Evolutionary conservation across 2,329 filamentous ascomycete genomes (phyloP).

Genomic region (Monilinia polystroma): DNA sequence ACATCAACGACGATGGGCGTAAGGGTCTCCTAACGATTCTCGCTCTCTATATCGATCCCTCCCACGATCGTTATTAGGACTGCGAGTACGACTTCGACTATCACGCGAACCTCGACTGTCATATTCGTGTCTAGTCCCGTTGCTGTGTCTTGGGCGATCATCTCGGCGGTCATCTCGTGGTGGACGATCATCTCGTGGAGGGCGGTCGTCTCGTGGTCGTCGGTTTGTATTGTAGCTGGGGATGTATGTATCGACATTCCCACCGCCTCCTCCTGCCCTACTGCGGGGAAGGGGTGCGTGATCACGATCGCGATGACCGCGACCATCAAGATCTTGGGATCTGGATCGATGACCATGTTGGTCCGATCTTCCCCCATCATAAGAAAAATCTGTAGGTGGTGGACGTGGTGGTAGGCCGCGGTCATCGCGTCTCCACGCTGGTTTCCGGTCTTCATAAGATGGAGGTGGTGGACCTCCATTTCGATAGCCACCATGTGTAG

Average conservation of each 20-base stretch:
- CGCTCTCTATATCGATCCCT: slow-evolving; percentile 47
- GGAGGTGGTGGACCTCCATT: slow-evolving; percentile 35
- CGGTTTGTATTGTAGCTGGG: slow-evolving; percentile 47
- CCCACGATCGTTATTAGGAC: slow-evolving; percentile 43
- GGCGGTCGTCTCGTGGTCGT: slow-evolving; percentile 33
- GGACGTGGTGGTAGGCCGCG: slow-evolving; percentile 38
- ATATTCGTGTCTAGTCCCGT: slow-evolving; percentile 44
- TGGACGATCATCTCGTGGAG: slow-evolving; percentile 44
- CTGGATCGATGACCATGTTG: slow-evolving; percentile 46
- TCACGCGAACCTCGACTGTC: slow-evolving; percentile 43
- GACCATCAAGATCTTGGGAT: slow-evolving; percentile 40
- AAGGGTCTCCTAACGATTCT: slow-evolving; percentile 33
- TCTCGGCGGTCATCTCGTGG: slow-evolving; percentile 41
- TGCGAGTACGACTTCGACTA: slow-evolving; percentile 47
- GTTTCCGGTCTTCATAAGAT: slow-evolving; percentile 38
- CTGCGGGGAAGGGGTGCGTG: slow-evolving; percentile 29
- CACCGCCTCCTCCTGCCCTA: slow-evolving; percentile 27
- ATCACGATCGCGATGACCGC: slow-evolving; percentile 27
- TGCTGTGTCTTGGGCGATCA: slow-evolving; percentile 37
- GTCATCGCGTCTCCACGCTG: slow-evolving; percentile 38
- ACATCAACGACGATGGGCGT: slow-evolving; percentile 18
- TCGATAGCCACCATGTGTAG: slow-evolving; percentile 31
- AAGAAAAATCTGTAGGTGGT: slow-evolving; percentile 36
- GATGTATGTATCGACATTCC: slow-evolving; percentile 50
- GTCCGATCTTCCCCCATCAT: slow-evolving; percentile 37